Percentiles rank a stretch among this genome's conserved stretches.
These are phyloP conservation scores for Buddleja alternifolia DNA, from an alignment of 257 asterid species.

Conservation along the genomic window DNA sequence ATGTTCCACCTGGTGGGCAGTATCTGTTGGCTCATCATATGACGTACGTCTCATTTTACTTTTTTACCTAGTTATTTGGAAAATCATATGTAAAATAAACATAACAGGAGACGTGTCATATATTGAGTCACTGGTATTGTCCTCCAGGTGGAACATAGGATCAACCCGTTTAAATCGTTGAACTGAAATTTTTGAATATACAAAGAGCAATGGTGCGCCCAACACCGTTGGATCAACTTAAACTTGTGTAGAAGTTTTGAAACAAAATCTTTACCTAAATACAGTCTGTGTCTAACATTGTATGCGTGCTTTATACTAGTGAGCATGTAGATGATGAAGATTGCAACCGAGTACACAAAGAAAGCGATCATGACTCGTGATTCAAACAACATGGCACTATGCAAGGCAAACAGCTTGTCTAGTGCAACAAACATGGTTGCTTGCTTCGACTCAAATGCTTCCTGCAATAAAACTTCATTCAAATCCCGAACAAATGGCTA, in stretches of 20 bases:
- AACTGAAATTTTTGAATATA: no score
- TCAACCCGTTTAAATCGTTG: no score
- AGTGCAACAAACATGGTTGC: conserved; percentile 76
- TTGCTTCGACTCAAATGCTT: conserved; percentile 84
- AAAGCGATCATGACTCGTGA: conserved; percentile 67
- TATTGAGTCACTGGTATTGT: no score
- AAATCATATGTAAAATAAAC: no score
- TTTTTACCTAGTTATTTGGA: no score
- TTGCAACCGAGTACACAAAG: conserved; percentile 56
- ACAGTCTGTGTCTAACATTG: conserved; percentile 68
- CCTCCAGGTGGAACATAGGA: no score
- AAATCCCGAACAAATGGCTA: not conserved
- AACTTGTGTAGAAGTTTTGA: not conserved
- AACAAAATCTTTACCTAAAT: conserved; percentile 51
- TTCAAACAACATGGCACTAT: conserved; percentile 74
- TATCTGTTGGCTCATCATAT: no score
- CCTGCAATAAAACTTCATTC: conserved; percentile 44
- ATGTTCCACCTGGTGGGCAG: no score
- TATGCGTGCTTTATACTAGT: conserved; percentile 83
- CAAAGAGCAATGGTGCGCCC: not conserved
- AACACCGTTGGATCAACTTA: no score
- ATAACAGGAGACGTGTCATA: no score
- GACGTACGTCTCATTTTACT: no score
- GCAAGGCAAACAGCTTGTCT: conserved; percentile 78
- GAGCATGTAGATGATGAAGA: conserved; percentile 74